Conservation (phyloP, 1,139 yeast genomes). For the Pichia sp. region DNA sequence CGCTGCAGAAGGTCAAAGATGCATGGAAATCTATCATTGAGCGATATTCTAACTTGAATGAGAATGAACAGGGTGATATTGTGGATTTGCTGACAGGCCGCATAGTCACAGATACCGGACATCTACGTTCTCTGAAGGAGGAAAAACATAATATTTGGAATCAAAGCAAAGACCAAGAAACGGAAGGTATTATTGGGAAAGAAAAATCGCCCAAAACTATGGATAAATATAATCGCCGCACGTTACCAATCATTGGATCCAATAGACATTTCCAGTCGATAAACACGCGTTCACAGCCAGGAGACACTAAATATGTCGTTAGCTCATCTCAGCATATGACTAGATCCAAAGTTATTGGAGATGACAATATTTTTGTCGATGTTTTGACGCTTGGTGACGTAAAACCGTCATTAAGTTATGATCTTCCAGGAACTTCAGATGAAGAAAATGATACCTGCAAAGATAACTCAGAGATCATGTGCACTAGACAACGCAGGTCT, state of each 20-base stretch:
- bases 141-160: slow-evolving; percentile 2
- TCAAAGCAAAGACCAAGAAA: neutral
- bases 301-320: slow-evolving; percentile 2
- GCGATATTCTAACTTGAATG: slow-evolving; percentile 44
- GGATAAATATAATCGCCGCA: neutral
- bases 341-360: slow-evolving; percentile 7
- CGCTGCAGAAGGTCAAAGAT: slow-evolving; percentile 16
- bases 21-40: slow-evolving; percentile 49
- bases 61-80: slow-evolving; percentile 51
- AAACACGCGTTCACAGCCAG: neutral
- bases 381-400: no score
- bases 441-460: no score
- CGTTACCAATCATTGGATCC: neutral
- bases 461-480: neutral
- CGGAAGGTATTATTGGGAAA: no score
- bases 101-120: slow-evolving; percentile 57
- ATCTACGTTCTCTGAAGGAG: slow-evolving; percentile 33
- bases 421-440: no score
- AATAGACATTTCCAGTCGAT: neutral
- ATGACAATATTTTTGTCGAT: slow-evolving; percentile 4
- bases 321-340: slow-evolving; percentile 8
- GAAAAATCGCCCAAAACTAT: neutral
- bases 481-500: neutral
- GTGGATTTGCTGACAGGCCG: slow-evolving; percentile 56
- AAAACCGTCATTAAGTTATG: no score